Percentiles rank a stretch among this genome's conserved stretches.
Conservation (phyloP, 768 basidiomycete species). For the Myochromella boudieri region DNA sequence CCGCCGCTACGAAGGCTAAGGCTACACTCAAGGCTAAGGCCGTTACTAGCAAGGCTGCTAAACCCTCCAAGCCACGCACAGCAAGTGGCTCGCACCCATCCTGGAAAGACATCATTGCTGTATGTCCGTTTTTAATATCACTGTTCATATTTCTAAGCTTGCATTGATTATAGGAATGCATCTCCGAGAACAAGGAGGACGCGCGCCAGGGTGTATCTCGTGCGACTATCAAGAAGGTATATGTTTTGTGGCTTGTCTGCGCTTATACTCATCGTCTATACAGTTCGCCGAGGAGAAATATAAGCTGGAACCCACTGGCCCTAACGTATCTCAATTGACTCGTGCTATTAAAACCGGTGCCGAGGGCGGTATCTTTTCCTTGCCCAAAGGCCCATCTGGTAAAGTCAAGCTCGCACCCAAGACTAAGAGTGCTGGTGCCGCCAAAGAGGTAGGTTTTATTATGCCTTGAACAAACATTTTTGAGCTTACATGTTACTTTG, state of each 20-base stretch:
- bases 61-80: constrained; percentile 26
- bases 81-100: constrained; percentile 38
- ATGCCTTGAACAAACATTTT: constrained; percentile 3
- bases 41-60: constrained; percentile 25
- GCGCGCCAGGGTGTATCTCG: constrained; percentile 75
- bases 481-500: constrained; percentile 2
- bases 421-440: constrained; percentile 38
- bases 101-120: constrained; percentile 58
- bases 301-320: constrained; percentile 65
- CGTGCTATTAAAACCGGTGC: constrained; percentile 72
- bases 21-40: constrained; percentile 27
- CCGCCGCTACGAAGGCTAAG: constrained; percentile 15
- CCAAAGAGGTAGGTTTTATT: constrained; percentile 56
- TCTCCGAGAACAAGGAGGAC: constrained; percentile 63
- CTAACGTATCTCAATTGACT: constrained; percentile 70
- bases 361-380: constrained; percentile 41
- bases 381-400: constrained; percentile 50
- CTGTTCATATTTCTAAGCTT: not conserved
- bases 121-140: constrained; percentile 20
- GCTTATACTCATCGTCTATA: constrained; percentile 18
- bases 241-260: no score
- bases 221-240: constrained; percentile 77
- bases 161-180: constrained; percentile 58
- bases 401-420: constrained; percentile 68
- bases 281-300: constrained; percentile 86